Evolutionary conservation across 2,329 filamentous ascomycete species (phyloP).

Genomic region (Didymella exigua): DNA sequence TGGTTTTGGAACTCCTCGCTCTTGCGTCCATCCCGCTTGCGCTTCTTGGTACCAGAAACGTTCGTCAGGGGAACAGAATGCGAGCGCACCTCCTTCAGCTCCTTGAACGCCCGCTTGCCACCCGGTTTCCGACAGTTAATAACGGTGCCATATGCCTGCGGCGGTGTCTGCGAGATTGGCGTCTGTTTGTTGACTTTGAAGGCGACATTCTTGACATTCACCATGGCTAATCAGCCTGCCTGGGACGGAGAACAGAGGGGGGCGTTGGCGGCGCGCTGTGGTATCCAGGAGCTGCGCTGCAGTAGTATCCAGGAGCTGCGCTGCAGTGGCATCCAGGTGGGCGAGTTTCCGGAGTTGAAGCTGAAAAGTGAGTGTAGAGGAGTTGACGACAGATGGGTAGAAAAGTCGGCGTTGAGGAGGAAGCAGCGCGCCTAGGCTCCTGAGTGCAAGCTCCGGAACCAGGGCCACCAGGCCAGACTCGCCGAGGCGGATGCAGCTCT

Average conservation of each 20-base stretch:
- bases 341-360: slow-evolving; percentile 7
- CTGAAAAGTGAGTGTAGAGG: slow-evolving; percentile 22
- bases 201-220: slow-evolving; percentile 46
- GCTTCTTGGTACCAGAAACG: slow-evolving; percentile 35
- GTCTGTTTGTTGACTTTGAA: slow-evolving; percentile 49
- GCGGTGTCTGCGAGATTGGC: slow-evolving; percentile 32
- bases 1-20: slow-evolving; percentile 10
- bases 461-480: slow-evolving; percentile 19
- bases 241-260: slow-evolving; percentile 31
- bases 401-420: slow-evolving; percentile 37
- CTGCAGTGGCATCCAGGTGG: slow-evolving; percentile 8
- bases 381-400: slow-evolving; percentile 27
- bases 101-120: slow-evolving; percentile 33
- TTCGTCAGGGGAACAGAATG: slow-evolving; percentile 40
- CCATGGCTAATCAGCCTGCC: slow-evolving; percentile 46
- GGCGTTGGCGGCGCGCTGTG: slow-evolving; percentile 22
- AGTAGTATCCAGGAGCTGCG: slow-evolving; percentile 14
- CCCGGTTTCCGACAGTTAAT: slow-evolving; percentile 44
- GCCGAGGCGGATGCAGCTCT: slow-evolving; percentile 26
- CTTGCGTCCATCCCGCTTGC: slow-evolving; percentile 21
- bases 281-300: slow-evolving; percentile 15
- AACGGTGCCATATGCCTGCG: slow-evolving; percentile 41
- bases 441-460: slow-evolving; percentile 29
- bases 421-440: slow-evolving; percentile 33
- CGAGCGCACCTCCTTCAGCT: slow-evolving; percentile 36